Percentiles rank a stretch among this genome's conserved stretches.
Conservation (phyloP, 1,284 basidiomycete genomes). For the Ceratorhiza oryzae-sativae region DNA sequence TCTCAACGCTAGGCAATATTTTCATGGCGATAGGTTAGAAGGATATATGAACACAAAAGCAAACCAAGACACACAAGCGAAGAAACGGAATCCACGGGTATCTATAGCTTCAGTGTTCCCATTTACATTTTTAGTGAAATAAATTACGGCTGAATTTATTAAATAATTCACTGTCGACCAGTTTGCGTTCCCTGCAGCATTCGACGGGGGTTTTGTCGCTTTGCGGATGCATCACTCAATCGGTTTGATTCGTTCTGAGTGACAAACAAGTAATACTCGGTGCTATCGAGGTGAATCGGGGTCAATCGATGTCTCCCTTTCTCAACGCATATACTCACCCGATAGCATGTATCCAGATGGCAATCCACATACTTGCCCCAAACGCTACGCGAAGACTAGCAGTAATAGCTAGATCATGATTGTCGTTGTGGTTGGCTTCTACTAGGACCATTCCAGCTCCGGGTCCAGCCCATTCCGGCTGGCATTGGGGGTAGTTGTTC, state of each 20-base stretch:
- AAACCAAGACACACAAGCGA: too few species aligned
- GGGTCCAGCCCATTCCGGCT: constrained; percentile 1
- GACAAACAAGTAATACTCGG: constrained; percentile 13
- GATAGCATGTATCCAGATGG: constrained; percentile 25
- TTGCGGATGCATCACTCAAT: constrained; percentile 1
- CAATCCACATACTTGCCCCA: constrained; percentile 15
- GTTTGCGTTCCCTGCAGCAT: not conserved
- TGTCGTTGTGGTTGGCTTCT: not conserved
- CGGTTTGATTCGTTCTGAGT: not conserved
- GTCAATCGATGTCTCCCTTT: too few species aligned
- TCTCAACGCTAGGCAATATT: too few species aligned
- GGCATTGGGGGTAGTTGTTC: constrained; percentile 24
- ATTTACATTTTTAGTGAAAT: not conserved
- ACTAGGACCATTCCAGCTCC: not conserved
- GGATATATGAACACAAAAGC: too few species aligned
- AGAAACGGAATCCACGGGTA: too few species aligned
- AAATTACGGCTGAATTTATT: not conserved
- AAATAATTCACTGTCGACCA: not conserved
- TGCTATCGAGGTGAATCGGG: not conserved
- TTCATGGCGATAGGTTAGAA: too few species aligned
- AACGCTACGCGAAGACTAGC: not conserved
- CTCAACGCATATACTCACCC: constrained; percentile 17
- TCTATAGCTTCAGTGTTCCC: too few species aligned
- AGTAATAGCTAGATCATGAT: not conserved
- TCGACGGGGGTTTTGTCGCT: constrained; percentile 4